Conservation (phyloP, 139 green algal genomes). For the Tetradesmus lagerheimii region DNA sequence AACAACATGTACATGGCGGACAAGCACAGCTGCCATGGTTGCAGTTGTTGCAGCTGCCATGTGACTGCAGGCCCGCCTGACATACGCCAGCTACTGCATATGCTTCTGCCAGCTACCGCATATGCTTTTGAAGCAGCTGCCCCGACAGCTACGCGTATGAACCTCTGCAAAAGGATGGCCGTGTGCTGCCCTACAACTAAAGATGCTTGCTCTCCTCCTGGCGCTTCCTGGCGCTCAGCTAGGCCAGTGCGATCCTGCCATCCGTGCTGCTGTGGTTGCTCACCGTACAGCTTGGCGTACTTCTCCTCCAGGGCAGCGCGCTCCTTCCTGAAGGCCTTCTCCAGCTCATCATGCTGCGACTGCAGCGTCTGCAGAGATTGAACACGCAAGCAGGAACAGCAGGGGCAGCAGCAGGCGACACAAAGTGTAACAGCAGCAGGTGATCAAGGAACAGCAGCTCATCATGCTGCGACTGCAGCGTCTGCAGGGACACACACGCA, state of each 20-base stretch:
- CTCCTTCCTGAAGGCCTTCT: constrained; percentile 79
- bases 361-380: constrained; percentile 74
- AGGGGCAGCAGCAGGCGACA: neutral
- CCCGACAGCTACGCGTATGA: too few relatives aligned
- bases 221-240: too few relatives aligned
- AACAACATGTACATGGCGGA: neutral
- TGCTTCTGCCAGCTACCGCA: too few relatives aligned
- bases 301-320: constrained; percentile 78
- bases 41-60: neutral
- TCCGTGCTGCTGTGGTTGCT: neutral
- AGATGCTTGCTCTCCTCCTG: neutral
- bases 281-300: constrained; percentile 83
- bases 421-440: too few relatives aligned
- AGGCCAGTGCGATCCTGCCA: too few relatives aligned
- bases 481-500: constrained; percentile 23
- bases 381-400: neutral
- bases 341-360: constrained; percentile 76
- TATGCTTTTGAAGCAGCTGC: too few relatives aligned
- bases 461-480: constrained; percentile 80
- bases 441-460: too few relatives aligned
- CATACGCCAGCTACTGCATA: neutral
- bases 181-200: too few relatives aligned
- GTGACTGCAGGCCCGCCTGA: too few relatives aligned
- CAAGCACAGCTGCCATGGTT: neutral
- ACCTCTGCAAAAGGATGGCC: too few relatives aligned